Evolutionary conservation across 257 asterid species (phyloP).

Genomic region (Linaria vulgaris): DNA sequence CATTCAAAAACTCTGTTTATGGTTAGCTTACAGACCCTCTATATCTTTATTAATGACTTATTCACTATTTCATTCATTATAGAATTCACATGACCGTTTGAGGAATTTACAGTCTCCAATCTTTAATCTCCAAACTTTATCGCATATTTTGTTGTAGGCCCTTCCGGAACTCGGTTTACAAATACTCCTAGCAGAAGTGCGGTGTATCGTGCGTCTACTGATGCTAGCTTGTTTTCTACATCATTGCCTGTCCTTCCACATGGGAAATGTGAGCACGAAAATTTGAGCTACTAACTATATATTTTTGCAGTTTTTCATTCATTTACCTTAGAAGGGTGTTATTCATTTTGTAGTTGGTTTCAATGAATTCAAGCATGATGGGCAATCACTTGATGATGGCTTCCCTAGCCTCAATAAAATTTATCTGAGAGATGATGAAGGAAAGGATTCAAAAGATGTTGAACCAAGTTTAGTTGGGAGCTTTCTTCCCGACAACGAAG

Average conservation of each 20-base stretch:
- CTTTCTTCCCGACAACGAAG: conserved; percentile 92
- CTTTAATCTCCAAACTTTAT: conserved; percentile 8
- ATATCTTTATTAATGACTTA: conserved; percentile 3
- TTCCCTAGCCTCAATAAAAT: conserved; percentile 47
- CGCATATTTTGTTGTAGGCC: conserved; percentile 31
- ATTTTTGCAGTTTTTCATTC: not conserved
- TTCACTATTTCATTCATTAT: conserved; percentile 11
- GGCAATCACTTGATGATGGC: conserved; percentile 49
- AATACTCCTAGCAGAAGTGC: conserved; percentile 44
- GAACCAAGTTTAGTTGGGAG: conserved; percentile 42
- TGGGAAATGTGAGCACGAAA: conserved; percentile 52
- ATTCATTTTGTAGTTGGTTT: conserved; percentile 49
- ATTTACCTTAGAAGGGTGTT: conserved; percentile 17
- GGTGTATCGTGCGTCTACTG: conserved; percentile 50
- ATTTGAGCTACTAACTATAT: conserved; percentile 1
- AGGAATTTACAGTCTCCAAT: not conserved
- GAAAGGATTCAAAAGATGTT: conserved; percentile 50
- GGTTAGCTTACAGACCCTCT: conserved; percentile 31
- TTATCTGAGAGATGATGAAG: conserved; percentile 41
- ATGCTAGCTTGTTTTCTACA: conserved; percentile 81
- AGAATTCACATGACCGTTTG: not conserved
- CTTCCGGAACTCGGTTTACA: conserved; percentile 28
- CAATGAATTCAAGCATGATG: conserved; percentile 42
- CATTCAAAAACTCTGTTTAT: conserved; percentile 27
- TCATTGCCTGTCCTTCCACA: conserved; percentile 76